phyloP scores from a whole-genome alignment of 192 early-diverging fungal genomes.

The Pilobolus umbonatus region DNA sequence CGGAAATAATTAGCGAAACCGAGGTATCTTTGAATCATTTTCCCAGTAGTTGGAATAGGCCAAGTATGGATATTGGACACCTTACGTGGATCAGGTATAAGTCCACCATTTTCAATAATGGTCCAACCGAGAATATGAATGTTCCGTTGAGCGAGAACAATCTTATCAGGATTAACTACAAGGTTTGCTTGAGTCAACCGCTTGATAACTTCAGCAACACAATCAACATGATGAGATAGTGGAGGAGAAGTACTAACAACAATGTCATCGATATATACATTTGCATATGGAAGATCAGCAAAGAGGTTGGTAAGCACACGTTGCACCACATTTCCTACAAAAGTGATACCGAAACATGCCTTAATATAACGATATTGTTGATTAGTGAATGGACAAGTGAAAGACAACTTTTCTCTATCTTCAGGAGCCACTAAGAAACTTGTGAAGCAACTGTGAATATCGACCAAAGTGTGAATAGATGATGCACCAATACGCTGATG shows the following conservation, averaged over 20 bases:
- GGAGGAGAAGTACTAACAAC: constrained; percentile 5
- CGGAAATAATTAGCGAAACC: constrained; percentile 28
- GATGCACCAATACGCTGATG: neutral
- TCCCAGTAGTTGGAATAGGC: too few relatives aligned
- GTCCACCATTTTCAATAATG: constrained; percentile 8
- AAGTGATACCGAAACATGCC: constrained; percentile 20
- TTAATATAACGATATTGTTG: constrained; percentile 20
- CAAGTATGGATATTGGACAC: too few relatives aligned
- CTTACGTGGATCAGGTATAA: constrained; percentile 18
- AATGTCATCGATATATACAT: constrained; percentile 15
- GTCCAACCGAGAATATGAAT: constrained; percentile 5
- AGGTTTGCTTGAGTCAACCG: neutral
- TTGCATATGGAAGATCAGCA: constrained; percentile 13
- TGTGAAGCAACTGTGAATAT: constrained; percentile 2
- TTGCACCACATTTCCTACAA: constrained; percentile 14
- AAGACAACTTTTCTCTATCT: constrained; percentile 1
- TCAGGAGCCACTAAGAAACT: neutral
- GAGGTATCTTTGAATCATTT: constrained; percentile 21
- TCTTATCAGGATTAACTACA: neutral
- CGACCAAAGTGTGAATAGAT: neutral
- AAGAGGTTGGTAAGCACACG: constrained; percentile 15
- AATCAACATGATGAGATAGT: neutral
- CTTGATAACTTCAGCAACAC: neutral
- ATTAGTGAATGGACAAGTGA: constrained; percentile 15
- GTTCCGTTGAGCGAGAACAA: constrained; percentile 21